phyloP scores from a whole-genome alignment of 1,284 basidiomycete species.

The Puccinia triticina region DNA sequence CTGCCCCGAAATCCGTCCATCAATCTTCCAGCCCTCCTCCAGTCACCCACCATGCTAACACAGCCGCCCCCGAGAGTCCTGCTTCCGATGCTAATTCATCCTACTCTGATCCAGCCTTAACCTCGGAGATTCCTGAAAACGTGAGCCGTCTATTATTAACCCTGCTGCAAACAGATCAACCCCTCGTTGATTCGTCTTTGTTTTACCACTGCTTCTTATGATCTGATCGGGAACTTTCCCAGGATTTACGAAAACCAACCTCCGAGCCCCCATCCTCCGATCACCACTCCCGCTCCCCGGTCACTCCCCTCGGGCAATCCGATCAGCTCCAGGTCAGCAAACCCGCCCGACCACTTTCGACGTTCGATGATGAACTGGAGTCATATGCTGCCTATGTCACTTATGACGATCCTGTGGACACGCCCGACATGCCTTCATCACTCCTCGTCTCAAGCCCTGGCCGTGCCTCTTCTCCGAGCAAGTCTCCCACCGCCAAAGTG shows the following conservation, averaged over 20 bases:
- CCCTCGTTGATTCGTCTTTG: background rate
- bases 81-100: background rate
- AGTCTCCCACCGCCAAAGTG: background rate
- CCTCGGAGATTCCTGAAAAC: background rate
- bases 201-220: background rate
- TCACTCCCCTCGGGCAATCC: background rate
- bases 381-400: constrained; percentile 43
- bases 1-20: background rate
- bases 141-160: background rate
- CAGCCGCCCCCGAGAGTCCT: background rate
- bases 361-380: background rate
- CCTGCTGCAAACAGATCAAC: background rate
- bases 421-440: background rate
- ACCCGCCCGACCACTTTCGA: constrained; percentile 1
- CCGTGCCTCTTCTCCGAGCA: background rate
- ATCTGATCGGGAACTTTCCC: background rate
- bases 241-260: background rate
- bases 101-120: background rate
- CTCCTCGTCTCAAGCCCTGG: background rate
- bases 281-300: background rate
- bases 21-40: background rate
- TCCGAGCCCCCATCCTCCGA: background rate
- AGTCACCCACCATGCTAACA: background rate
- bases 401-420: constrained; percentile 19
- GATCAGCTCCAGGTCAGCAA: background rate